A percentile compares a stretch with the other conserved stretches of the same genome.
These are phyloP conservation scores for Blastocladiella emersonii DNA, from an alignment of 371 early-diverging fungal genomes.

Conservation along the genomic window DNA sequence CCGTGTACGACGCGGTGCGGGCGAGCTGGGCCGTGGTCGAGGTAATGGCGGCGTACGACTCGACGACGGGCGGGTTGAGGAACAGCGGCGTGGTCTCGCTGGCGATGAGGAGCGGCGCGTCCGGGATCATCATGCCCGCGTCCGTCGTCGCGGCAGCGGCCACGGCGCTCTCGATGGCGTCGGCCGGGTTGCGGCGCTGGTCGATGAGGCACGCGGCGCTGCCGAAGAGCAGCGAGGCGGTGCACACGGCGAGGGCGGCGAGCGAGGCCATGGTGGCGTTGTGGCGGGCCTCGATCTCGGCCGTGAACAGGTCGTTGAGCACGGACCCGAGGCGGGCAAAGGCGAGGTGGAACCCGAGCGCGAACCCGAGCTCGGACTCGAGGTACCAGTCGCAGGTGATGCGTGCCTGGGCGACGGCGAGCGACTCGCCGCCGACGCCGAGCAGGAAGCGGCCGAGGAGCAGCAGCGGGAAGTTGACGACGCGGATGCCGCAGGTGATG, in stretches of 20 bases:
- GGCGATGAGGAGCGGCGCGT: no score
- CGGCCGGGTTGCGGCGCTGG: neutral
- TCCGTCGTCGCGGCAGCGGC: no score
- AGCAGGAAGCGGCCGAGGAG: slow-evolving; percentile 45
- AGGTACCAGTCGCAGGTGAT: slow-evolving; percentile 38
- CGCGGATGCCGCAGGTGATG: slow-evolving; percentile 40
- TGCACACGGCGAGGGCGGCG: neutral
- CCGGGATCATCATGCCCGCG: no score
- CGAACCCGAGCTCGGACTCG: slow-evolving; percentile 35
- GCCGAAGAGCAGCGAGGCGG: neutral
- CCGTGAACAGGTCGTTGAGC: neutral
- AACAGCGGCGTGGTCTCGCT: no score
- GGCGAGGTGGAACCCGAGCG: slow-evolving; percentile 42
- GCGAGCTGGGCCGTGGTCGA: no score
- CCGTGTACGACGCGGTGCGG: no score
- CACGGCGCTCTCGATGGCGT: no score
- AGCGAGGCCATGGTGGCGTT: neutral
- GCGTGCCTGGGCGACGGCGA: slow-evolving; percentile 48
- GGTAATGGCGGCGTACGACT: no score
- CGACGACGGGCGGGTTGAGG: no score
- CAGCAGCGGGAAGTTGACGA: slow-evolving; percentile 28
- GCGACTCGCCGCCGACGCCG: slow-evolving; percentile 56
- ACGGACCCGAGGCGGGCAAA: slow-evolving; percentile 22
- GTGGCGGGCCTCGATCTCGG: neutral
- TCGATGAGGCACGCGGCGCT: neutral